A percentile compares a stretch with the other conserved stretches of the same genome.
Evolutionary conservation across 1,139 yeast species (phyloP).

Genomic region (Hyphopichia burtonii): DNA sequence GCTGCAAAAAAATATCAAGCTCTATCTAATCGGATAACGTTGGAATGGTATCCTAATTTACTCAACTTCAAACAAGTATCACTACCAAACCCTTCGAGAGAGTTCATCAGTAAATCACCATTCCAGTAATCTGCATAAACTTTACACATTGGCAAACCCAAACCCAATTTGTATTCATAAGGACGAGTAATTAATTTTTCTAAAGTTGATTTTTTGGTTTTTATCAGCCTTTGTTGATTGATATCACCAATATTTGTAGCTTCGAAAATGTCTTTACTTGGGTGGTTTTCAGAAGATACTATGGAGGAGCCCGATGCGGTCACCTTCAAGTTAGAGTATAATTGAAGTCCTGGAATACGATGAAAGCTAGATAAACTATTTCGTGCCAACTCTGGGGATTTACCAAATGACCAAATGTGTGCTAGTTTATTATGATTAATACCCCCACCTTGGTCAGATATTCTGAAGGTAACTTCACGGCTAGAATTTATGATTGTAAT

Average conservation of each 20-base stretch:
- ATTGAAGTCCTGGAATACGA: constrained; percentile 57
- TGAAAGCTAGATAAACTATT: constrained; percentile 63
- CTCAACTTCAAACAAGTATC: constrained; percentile 81
- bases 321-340: constrained; percentile 40
- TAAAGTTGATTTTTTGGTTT: constrained; percentile 35
- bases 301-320: constrained; percentile 42
- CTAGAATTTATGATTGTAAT: constrained; percentile 69
- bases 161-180: constrained; percentile 70
- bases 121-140: constrained; percentile 97
- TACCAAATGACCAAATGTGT: constrained; percentile 83
- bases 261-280: constrained; percentile 19
- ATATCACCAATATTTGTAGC: constrained; percentile 42
- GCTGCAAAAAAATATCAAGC: constrained; percentile 38
- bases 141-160: constrained; percentile 88
- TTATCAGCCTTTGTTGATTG: constrained; percentile 25
- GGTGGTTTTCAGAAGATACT: constrained; percentile 13
- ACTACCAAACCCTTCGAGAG: constrained; percentile 87
- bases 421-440: constrained; percentile 54
- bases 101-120: constrained; percentile 78
- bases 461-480: constrained; percentile 68
- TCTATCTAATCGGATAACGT: constrained; percentile 67
- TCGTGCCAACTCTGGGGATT: constrained; percentile 57
- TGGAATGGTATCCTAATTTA: constrained; percentile 69
- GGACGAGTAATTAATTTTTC: constrained; percentile 64
- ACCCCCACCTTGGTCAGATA: constrained; percentile 93